Evolutionary conservation across 2,329 filamentous ascomycete genomes (phyloP), one percentile per base, ranked within the genome.

Genomic region (Arthrobotrys megalospora): DNA sequence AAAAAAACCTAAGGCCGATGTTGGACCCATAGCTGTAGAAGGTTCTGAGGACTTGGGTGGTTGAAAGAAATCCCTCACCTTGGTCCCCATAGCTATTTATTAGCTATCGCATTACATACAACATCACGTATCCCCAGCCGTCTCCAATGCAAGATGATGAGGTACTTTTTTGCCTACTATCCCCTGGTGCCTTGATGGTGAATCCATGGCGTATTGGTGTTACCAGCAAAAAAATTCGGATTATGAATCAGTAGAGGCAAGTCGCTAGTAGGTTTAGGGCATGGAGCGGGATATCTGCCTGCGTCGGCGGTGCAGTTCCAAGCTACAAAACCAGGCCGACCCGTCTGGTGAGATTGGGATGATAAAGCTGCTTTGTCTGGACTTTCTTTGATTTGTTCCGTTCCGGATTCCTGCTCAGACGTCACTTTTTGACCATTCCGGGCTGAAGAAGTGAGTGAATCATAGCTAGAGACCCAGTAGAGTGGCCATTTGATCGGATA

Each of bases 1-100:
- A 60, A 60, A 60, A 21, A 34, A 34, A 16, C 4, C 19, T 55
- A 16, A 60, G 8, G 11, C 34, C 63, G 34, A 67, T 69, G 65
- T 69, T 69, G 65, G 65, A 69, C 36, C 55, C 36, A 52, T 24
- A 28, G 24, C 24, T 28, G 24, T 28, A 52, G 62, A 41, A 52
- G 14, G n/a, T 58, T 38, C 16, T 58, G 32, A 21, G 41, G 50
- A 66, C 34, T 60, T 60, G 34, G 32, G 64, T 24, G 55, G 47
- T 55, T 48, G 43, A 76, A 69, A 76, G 72, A 76, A 76, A 76
- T 76, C 72, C 72, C 72, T 76, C 72, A 76, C 21, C 43, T 55
- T 52, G 50, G 32, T 36, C 7, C 36, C 64, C 64, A 68, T 68
- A 68, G 24, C 24, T 28, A 28, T 28, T 28, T 28, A 28, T 28